Base-by-base conservation (phyloP, 1,139 yeast species). In the Williopsis jadinii region DNA sequence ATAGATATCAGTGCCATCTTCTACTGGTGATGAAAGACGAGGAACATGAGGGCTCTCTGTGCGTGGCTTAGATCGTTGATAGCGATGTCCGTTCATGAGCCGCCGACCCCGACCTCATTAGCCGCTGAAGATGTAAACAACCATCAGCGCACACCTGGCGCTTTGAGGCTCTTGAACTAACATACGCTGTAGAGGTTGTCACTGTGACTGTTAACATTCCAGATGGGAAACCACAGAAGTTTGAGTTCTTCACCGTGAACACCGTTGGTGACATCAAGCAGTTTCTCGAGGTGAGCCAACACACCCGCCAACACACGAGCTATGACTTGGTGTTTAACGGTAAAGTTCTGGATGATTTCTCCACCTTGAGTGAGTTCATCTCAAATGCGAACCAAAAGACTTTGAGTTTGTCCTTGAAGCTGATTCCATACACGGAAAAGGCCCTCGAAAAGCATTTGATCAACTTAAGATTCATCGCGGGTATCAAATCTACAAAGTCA, bases 281-380 rank as follows among this genome's bases (percentile, higher is more conserved):
- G 56, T 71, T 82, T 24, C 63, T 86, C 42, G 65, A 72, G 28
- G 66, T 77, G 27, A 61, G 77, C 30, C 77, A 82, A 11, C 67
- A 69, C 28, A 72, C 81, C 35, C 71, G 73, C 52, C 80, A 77
- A 44, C 70, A 73, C 54, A 81, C 94, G 32, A 74, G 77, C 53
- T 86, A 77, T 56, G 64, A 71, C 8, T 64, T 85, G 28, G 58
- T 53, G 40, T 58, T 60, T 42, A 59, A 66, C n/a, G 73, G 68
- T 13, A 44, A 58, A 34, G 53, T 62, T 39, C 53, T 78, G 19
- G 61, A 51, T 30, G 36, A 40, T 11, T 40, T 37, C 11, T 30
- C 40, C 3, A 35, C 42, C 9, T 41, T 50, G 30, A 41, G 38
- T 8, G 53, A 52, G 2, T 29, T 52, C 52, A 47, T 45, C 45